Base-by-base conservation (phyloP, 2,329 filamentous ascomycete genomes). In the Colletotrichum plurivorum region DNA sequence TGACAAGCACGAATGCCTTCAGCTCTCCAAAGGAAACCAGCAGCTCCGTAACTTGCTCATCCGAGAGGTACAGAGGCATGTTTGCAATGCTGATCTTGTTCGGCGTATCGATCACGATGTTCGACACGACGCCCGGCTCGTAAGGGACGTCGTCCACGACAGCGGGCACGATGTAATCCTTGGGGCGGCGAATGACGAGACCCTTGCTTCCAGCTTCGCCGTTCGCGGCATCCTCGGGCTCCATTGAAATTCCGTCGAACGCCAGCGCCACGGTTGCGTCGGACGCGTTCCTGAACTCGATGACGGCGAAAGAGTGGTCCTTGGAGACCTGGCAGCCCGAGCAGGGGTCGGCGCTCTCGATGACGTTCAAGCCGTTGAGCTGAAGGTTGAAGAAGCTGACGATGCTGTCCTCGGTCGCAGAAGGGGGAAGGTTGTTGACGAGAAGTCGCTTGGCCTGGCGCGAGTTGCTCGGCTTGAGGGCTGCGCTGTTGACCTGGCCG, bases 41-140 rank as follows among this genome's bases (percentile, higher is more conserved):
- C 20, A 99, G 88, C 83, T 98, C 96, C 48, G 92, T 93, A 8
- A 98, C 93, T 75, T 98, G 94, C 65, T 97, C 94, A 67, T 98
- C 96, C 2, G 90, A 92, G 54, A 99, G 90, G 79, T 96, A 97
- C 1, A 88, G 82, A 0, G 96, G 95, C 64, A 99, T 92, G 77
- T 97, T 97, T 57, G 93, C 90, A 73, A 99, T 91, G 80, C 94
- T 94, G 73, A 99, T 92, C 85, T 99, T 99, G 85, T 97, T 94
- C 18, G 94, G 92, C 3, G 94, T 97, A 78, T 99, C 96, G 10
- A 94, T 90, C 16, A 99, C 96, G 20, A 93, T 84, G 71, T 88
- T 92, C 2, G 94, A 93, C 45, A 98, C 87, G 1, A 93, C 89
- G 5, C 93, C 93, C 45, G 92, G 90, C 75, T 95, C 90, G 75